phyloP scores from a whole-genome alignment of 208 protist species.

The Phytomonas serpens region DNA sequence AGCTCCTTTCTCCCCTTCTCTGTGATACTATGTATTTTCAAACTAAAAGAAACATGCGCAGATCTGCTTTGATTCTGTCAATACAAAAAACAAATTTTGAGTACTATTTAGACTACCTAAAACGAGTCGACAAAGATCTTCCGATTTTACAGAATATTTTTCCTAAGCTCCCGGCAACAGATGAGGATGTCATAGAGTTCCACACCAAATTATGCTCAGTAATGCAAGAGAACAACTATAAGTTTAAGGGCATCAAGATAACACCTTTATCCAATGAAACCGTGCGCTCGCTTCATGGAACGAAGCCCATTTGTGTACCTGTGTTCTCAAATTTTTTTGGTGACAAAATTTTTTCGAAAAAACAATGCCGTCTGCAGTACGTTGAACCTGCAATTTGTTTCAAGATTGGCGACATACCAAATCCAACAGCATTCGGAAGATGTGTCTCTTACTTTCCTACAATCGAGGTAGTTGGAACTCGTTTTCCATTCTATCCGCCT shows the following conservation, averaged over 20 bases:
- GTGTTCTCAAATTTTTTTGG: slow-evolving; percentile 57
- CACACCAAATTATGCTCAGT: slow-evolving; percentile 53
- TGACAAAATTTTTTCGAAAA: slow-evolving; percentile 21
- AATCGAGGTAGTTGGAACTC: slow-evolving; percentile 62
- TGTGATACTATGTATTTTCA: not conserved
- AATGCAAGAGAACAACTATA: slow-evolving; percentile 39
- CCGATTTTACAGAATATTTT: slow-evolving; percentile 61
- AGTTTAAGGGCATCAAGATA: slow-evolving; percentile 69
- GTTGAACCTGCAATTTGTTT: slow-evolving; percentile 58
- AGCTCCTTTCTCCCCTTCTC: slow-evolving; percentile 10
- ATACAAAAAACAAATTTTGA: slow-evolving; percentile 23
- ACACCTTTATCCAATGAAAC: slow-evolving; percentile 34
- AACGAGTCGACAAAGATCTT: slow-evolving; percentile 46
- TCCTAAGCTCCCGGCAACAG: slow-evolving; percentile 24
- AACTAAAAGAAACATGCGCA: slow-evolving; percentile 11
- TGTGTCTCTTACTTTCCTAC: slow-evolving; percentile 29
- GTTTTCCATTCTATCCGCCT: slow-evolving; percentile 78
- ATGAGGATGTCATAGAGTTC: slow-evolving; percentile 47
- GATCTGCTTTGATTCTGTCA: slow-evolving; percentile 13
- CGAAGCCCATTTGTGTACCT: slow-evolving; percentile 45
- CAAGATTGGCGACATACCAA: slow-evolving; percentile 20
- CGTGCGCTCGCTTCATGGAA: slow-evolving; percentile 32
- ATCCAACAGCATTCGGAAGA: slow-evolving; percentile 16
- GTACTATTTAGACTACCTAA: slow-evolving; percentile 60
- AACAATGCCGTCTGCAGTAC: slow-evolving; percentile 54